A percentile compares a stretch with the other conserved stretches of the same genome.
Conservation (phyloP, 768 basidiomycete species). For the Pilatotrama ljubarskyi region DNA sequence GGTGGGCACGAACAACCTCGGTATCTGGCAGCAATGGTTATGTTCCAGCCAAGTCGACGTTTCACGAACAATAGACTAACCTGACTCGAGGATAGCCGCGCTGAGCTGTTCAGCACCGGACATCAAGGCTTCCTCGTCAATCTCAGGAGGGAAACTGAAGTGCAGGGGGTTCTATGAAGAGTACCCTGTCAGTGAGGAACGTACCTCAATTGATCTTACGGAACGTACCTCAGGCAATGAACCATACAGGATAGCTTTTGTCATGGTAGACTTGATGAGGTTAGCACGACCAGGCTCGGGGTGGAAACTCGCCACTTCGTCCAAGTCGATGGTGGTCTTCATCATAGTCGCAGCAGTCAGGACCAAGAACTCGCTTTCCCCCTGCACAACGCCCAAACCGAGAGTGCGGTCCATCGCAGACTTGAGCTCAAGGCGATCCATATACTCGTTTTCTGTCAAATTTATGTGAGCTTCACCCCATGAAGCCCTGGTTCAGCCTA, state of each 20-base stretch:
- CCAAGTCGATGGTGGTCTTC: constrained; percentile 61
- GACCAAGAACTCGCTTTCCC: constrained; percentile 52
- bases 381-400: constrained; percentile 61
- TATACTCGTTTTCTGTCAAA: constrained; percentile 61
- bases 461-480: neutral
- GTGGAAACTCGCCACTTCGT: constrained; percentile 60
- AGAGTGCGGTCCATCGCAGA: constrained; percentile 65
- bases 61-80: constrained; percentile 39
- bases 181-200: neutral
- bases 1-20: constrained; percentile 68
- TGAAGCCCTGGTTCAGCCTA: constrained; percentile 24
- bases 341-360: constrained; percentile 72
- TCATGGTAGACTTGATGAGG: constrained; percentile 78
- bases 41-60: neutral
- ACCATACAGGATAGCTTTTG: constrained; percentile 80
- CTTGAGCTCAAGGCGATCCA: constrained; percentile 73
- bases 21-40: constrained; percentile 46
- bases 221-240: constrained; percentile 56
- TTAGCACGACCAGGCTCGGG: constrained; percentile 63
- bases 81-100: constrained; percentile 66
- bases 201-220: neutral
- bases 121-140: constrained; percentile 80
- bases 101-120: constrained; percentile 78
- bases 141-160: constrained; percentile 78
- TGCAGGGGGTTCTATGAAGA: constrained; percentile 65